Percentiles rank a stretch among this genome's conserved stretches.
phyloP scores from a whole-genome alignment of 1,284 basidiomycete genomes.

The Boletellus deceptivus region DNA sequence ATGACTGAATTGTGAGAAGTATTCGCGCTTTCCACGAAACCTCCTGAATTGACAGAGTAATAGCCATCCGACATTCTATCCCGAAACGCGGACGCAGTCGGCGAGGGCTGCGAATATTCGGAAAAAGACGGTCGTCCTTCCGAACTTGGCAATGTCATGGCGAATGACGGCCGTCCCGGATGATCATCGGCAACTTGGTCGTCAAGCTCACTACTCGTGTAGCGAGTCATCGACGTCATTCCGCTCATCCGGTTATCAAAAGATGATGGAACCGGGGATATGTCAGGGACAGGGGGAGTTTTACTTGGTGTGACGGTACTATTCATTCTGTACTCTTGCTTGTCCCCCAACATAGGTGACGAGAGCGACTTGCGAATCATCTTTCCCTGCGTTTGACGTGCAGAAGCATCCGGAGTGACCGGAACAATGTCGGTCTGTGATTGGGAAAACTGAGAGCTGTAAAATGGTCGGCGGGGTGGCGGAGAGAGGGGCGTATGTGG shows the following conservation, averaged over 20 bases:
- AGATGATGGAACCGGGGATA: conserved; percentile 34
- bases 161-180: conserved; percentile 35
- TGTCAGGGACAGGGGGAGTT: conserved; percentile 41
- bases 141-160: conserved; percentile 30
- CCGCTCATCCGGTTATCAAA: conserved; percentile 31
- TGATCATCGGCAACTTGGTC: conserved; percentile 36
- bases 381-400: conserved; percentile 12
- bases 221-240: conserved; percentile 37
- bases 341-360: conserved; percentile 51
- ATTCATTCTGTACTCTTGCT: conserved; percentile 35
- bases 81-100: conserved; percentile 69
- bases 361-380: conserved; percentile 44
- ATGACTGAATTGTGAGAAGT: conserved; percentile 12
- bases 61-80: conserved; percentile 41
- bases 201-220: conserved; percentile 42
- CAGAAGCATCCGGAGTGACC: conserved; percentile 2
- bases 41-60: conserved; percentile 27
- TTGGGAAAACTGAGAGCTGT: conserved; percentile 49
- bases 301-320: conserved; percentile 35
- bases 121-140: conserved; percentile 49
- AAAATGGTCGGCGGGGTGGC: conserved; percentile 52
- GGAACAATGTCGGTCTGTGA: conserved; percentile 53
- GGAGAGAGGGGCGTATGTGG: conserved; percentile 59
- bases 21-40: conserved; percentile 10
- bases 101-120: conserved; percentile 57